Conservation (phyloP, 2,329 filamentous ascomycete genomes). For the Trichophyton verrucosum region DNA sequence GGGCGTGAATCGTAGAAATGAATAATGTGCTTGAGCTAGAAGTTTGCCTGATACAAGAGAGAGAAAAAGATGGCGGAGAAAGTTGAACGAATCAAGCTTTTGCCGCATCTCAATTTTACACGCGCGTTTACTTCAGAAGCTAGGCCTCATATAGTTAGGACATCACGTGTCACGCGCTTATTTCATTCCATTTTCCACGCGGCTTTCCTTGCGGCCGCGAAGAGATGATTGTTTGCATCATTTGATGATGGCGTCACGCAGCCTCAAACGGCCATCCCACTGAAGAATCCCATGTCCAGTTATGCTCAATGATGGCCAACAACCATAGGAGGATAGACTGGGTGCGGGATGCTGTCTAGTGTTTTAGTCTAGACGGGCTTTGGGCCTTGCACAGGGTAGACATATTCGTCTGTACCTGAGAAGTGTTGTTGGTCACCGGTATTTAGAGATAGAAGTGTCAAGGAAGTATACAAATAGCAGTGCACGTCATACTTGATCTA, state of each 20-base stretch:
- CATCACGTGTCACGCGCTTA: neutral
- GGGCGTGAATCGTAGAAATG: neutral
- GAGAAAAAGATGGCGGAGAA: neutral
- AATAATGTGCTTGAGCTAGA: neutral
- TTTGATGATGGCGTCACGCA: neutral
- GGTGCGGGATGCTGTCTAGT: too few species aligned
- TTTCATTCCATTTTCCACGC: neutral
- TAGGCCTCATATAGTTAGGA: neutral
- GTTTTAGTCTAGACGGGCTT: too few species aligned
- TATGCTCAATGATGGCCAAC: too few species aligned
- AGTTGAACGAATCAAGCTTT: slow-evolving; percentile 7
- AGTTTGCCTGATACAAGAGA: slow-evolving; percentile 3
- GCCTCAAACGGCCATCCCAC: too few species aligned
- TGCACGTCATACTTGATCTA: too few species aligned
- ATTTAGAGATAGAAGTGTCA: too few species aligned
- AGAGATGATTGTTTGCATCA: neutral
- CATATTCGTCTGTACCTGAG: too few species aligned
- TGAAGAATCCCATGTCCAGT: too few species aligned
- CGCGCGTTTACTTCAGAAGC: neutral
- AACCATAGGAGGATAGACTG: too few species aligned
- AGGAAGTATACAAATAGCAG: too few species aligned
- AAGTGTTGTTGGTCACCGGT: too few species aligned
- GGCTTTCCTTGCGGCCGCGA: neutral
- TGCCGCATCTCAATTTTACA: slow-evolving; percentile 4
- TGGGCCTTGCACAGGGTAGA: too few species aligned